Conservation (phyloP, 768 basidiomycete genomes). For the Gloeostereum incarnatum region DNA sequence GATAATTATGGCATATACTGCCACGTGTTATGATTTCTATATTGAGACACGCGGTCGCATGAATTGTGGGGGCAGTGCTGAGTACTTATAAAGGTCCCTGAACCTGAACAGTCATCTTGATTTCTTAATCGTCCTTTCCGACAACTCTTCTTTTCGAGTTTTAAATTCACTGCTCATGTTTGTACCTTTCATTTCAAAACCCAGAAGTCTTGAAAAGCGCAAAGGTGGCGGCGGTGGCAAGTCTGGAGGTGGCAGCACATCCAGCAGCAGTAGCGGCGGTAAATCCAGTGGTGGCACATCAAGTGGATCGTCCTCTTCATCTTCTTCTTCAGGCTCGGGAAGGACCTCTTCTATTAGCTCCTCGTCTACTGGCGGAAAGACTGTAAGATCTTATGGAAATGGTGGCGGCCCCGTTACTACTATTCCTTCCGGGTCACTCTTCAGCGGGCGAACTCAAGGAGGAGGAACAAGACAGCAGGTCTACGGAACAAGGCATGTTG, state of each 20-base stretch:
- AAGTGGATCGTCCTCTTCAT: background rate
- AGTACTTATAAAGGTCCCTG: too few relatives aligned
- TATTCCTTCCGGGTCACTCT: slow-evolving; percentile 27
- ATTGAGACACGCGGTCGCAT: too few relatives aligned
- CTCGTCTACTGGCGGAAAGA: background rate
- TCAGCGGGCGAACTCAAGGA: slow-evolving; percentile 31
- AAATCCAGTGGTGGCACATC: background rate
- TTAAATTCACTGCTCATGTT: too few relatives aligned
- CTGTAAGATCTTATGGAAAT: slow-evolving; percentile 2
- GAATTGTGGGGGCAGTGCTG: too few relatives aligned
- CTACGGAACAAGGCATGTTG: slow-evolving; percentile 25
- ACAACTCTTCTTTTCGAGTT: too few relatives aligned
- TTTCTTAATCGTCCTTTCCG: too few relatives aligned
- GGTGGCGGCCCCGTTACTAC: slow-evolving; percentile 16
- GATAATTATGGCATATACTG: too few relatives aligned
- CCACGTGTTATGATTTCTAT: too few relatives aligned
- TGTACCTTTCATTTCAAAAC: background rate
- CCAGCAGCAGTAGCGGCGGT: background rate
- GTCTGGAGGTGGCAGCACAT: background rate
- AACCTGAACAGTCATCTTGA: too few relatives aligned
- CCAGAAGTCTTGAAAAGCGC: background rate
- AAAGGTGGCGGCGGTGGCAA: slow-evolving; percentile 1
- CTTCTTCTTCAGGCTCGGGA: slow-evolving; percentile 1
- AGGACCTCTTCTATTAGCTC: background rate
- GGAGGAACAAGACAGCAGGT: slow-evolving; percentile 33